Base-by-base conservation (phyloP, 2,329 filamentous ascomycete genomes). In the Colletotrichum trifolii region DNA sequence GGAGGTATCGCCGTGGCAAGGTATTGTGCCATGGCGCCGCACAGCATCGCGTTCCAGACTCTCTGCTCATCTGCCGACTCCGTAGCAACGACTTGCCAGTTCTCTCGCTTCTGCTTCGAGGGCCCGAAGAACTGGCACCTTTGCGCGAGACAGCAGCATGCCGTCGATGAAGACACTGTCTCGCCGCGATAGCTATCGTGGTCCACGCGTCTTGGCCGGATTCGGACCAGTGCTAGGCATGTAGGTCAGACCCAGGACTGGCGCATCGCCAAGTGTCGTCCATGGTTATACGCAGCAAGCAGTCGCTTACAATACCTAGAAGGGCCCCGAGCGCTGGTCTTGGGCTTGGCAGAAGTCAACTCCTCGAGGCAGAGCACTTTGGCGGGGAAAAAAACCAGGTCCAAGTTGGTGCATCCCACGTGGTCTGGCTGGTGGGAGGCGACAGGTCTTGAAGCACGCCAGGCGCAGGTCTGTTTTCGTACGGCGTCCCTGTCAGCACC, bases 381-480 rank as follows among this genome's bases (percentile, higher is more conserved):
- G 25, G 25, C 25, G 25, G 25, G 1, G 1, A 25, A 25, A 25
- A 25, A 25, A 25, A 5, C 1, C 25, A 25, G 25, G 25, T 40
- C 34, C 34, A 10, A 17, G 9, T 47, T 15, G 9, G n/a, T 47
- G 54, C 15, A 45, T 57, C 42, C 54, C 45, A 57, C 54, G 54
- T 42, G 60, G 12, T 36, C 34, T 45, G 13, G 48, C 9, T 8
- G 12, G 38, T 43, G 57, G 62, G 57, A 52, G 36, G 50, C 46
- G 50, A 50, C 62, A 61, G 57, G 34, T 34, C 42, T 17, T 55
- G 62, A 55, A 50, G 62, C 62, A 61, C 39, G 34, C 62, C 56
- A 40, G 36, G 35, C 34, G 48, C 36, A 48, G 10, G 4, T 38
- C 49, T 54, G 56, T 60, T 65, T 62, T 65, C 62, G 58, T 56